These are phyloP conservation scores for Arthrobotrys sinensis DNA, from an alignment of 2,329 filamentous ascomycete species.

Conservation along the genomic window DNA sequence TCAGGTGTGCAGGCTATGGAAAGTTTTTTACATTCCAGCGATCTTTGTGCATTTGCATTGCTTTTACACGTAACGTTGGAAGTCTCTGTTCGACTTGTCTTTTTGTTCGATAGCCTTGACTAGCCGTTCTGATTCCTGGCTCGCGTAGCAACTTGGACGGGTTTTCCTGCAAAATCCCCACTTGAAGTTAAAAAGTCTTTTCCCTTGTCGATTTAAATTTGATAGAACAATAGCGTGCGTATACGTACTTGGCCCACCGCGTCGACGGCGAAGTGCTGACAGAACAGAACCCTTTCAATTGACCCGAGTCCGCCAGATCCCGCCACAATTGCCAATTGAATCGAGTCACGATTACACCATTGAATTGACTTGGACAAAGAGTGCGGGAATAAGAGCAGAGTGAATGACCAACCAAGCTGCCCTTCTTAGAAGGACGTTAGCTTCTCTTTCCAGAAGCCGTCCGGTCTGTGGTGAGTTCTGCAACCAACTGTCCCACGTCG, in stretches of 20 bases:
- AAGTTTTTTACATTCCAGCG: slow-evolving; percentile 18
- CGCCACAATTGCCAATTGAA: slow-evolving; percentile 16
- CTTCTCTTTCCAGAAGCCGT: slow-evolving; percentile 55
- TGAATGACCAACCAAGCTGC: slow-evolving; percentile 61
- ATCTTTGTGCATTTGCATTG: slow-evolving; percentile 27
- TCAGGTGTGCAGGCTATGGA: slow-evolving; percentile 19
- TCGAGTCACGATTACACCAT: slow-evolving; percentile 14
- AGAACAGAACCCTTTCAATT: no score
- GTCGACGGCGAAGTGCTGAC: slow-evolving; percentile 2
- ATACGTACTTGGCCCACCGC: slow-evolving; percentile 6
- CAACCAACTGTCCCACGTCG: slow-evolving; percentile 2
- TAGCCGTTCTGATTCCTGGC: slow-evolving; percentile 33
- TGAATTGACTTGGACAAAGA: not conserved
- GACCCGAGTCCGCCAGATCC: not conserved
- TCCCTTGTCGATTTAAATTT: slow-evolving; percentile 3
- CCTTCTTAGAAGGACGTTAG: slow-evolving; percentile 61
- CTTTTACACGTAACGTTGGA: slow-evolving; percentile 1
- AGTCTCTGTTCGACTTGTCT: not conserved
- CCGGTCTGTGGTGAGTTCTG: slow-evolving; percentile 14
- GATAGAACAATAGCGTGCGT: slow-evolving; percentile 1
- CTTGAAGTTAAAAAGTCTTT: slow-evolving; percentile 1
- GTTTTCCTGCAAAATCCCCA: slow-evolving; percentile 13
- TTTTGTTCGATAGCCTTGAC: slow-evolving; percentile 37
- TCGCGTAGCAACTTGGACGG: slow-evolving; percentile 19
- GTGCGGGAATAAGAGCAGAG: slow-evolving; percentile 36